A percentile compares a stretch with the other conserved stretches of the same genome.
phyloP scores from a whole-genome alignment of 2,329 filamentous ascomycete genomes.

The Zopfia rhizophila region DNA sequence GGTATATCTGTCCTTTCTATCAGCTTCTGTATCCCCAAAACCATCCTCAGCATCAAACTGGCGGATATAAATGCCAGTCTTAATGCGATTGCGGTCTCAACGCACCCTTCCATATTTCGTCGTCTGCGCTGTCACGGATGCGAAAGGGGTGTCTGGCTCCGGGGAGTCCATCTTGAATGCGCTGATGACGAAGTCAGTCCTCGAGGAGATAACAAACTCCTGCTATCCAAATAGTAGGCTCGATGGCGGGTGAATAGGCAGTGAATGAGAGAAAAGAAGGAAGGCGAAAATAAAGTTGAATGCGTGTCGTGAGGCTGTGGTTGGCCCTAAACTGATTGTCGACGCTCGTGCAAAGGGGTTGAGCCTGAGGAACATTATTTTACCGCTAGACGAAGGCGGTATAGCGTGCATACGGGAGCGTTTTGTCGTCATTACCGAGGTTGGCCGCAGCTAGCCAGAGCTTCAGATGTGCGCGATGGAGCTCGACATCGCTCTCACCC shows the following conservation, averaged over 20 bases:
- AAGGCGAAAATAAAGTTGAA: conserved; percentile 27
- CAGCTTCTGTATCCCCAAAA: background rate
- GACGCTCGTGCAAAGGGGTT: conserved; percentile 16
- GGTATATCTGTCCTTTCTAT: conserved; percentile 75
- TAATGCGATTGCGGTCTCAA: conserved; percentile 22
- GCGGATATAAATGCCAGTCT: conserved; percentile 8
- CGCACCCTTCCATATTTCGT: conserved; percentile 77
- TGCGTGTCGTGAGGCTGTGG: conserved; percentile 38
- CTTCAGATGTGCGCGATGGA: conserved; percentile 5
- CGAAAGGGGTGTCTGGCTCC: conserved; percentile 93
- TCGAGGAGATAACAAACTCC: too few species aligned
- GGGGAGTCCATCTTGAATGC: conserved; percentile 83
- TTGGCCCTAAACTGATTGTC: conserved; percentile 20
- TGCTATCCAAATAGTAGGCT: too few species aligned
- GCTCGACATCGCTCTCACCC: conserved; percentile 1
- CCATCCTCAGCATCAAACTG: conserved; percentile 23
- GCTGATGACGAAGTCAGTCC: background rate
- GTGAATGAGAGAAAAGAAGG: background rate
- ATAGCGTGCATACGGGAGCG: conserved; percentile 21
- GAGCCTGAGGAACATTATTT: conserved; percentile 7
- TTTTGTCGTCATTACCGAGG: conserved; percentile 39
- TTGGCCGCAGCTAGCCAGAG: conserved; percentile 38
- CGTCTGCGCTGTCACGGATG: conserved; percentile 87
- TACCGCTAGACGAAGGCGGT: conserved; percentile 8
- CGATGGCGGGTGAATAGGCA: background rate